phyloP scores from a whole-genome alignment of 495 filamentous ascomycete species.

The Penicillium angulare region DNA sequence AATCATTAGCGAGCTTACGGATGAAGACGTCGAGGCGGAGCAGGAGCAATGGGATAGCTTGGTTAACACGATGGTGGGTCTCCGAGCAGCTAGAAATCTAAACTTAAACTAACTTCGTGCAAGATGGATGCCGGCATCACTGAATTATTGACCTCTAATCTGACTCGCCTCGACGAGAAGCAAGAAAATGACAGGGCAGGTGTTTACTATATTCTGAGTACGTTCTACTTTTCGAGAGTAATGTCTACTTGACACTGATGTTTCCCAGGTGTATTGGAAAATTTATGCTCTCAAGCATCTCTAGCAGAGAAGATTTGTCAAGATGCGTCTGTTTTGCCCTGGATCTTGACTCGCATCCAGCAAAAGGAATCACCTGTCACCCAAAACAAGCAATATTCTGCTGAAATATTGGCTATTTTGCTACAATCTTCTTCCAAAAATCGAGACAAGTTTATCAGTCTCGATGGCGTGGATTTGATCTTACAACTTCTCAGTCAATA shows the following conservation, averaged over 20 bases:
- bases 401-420: slow-evolving; percentile 88
- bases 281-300: slow-evolving; percentile 68
- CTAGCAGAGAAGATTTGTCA: slow-evolving; percentile 68
- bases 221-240: slow-evolving; percentile 4
- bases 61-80: slow-evolving; percentile 69
- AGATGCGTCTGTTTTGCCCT: slow-evolving; percentile 64
- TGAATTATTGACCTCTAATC: slow-evolving; percentile 78
- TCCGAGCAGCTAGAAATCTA: no score
- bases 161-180: slow-evolving; percentile 77
- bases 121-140: slow-evolving; percentile 76
- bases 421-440: slow-evolving; percentile 67
- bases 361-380: slow-evolving; percentile 57
- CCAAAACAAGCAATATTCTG: slow-evolving; percentile 96
- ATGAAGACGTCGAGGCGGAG: slow-evolving; percentile 86
- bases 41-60: slow-evolving; percentile 80
- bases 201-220: slow-evolving; percentile 79
- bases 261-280: slow-evolving; percentile 68
- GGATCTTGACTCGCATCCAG: slow-evolving; percentile 73
- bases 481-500: slow-evolving; percentile 87
- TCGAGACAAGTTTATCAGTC: slow-evolving; percentile 56
- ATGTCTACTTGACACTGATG: slow-evolving; percentile 9
- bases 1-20: slow-evolving; percentile 88
- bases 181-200: slow-evolving; percentile 78
- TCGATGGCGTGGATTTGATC: slow-evolving; percentile 75
- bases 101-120: no score